Evolutionary conservation across 208 protist species (phyloP), one percentile per base, ranked within the genome.

Genomic region (Acanthamoeba divionensis): DNA sequence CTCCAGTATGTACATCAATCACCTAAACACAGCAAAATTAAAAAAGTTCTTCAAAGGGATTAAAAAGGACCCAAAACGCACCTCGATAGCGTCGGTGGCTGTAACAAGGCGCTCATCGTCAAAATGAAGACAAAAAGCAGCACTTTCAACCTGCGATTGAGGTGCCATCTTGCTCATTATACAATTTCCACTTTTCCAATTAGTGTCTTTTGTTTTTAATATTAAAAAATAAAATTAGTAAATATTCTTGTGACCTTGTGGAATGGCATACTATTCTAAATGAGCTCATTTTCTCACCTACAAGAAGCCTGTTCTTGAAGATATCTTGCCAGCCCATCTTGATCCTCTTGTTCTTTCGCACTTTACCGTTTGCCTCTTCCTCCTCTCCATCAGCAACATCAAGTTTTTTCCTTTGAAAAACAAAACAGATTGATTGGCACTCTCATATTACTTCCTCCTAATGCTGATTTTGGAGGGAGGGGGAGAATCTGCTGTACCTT

Each of bases 91-190:
- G n/a, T 86, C 75, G 1, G 75, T 86, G 50, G 75, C 75, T 10
- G 75, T 65, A 24, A 86, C 75, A 13, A 86, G 66, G 26, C 75
- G 75, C 36, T 57, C 54, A 24, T 86, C 75, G 21, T 86, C 75
- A 9, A 86, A 86, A 38, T 86, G 75, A 41, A 86, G 75, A 45
- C 75, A 86, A 26, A 86, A 86, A 33, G 75, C 75, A 24, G 75
- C 52, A 12, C 75, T 65, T 29, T 65, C 75, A 36, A 66, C 54
- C 33, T 86, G 24, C 4, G 52, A 86, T 26, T 86, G 75, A 26
- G 52, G 54, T 24, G 75, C 29, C 3, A 86, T 33, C 29, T 33
- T 65, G 24, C 75, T 48, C 33, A 44, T 44, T 10, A 38, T 21
- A 18, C 54, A 86, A 55, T 86, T 57, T 13, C 75, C 75, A 33